Percentiles rank a stretch among this genome's conserved stretches.
These are phyloP conservation scores for Trametes cinnabarina DNA, from an alignment of 768 basidiomycete genomes.

Conservation along the genomic window DNA sequence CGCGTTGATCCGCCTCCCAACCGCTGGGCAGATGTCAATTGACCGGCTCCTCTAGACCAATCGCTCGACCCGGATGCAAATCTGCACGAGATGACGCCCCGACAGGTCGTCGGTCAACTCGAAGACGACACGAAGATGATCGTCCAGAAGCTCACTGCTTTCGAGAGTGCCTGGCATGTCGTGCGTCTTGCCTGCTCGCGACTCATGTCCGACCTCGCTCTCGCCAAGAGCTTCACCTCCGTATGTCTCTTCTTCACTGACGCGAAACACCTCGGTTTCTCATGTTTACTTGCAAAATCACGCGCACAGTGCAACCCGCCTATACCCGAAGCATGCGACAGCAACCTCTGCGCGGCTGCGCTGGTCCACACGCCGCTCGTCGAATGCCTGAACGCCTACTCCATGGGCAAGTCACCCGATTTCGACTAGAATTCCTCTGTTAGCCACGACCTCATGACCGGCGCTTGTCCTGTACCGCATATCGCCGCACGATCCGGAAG, in stretches of 20 bases:
- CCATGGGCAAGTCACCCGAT: constrained; percentile 25
- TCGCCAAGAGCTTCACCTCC: constrained; percentile 21
- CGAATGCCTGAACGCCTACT: constrained; percentile 28
- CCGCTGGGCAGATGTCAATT: neutral
- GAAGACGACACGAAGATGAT: constrained; percentile 24
- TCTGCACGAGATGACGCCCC: constrained; percentile 10
- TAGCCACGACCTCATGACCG: neutral
- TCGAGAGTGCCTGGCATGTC: constrained; percentile 32
- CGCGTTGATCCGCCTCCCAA: neutral
- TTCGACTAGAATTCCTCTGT: neutral
- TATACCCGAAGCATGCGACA: constrained; percentile 19
- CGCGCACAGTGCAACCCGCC: constrained; percentile 7
- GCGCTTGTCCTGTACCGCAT: neutral
- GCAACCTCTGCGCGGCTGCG: constrained; percentile 21
- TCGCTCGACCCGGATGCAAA: constrained; percentile 4
- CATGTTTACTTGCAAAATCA: neutral
- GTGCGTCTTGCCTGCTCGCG: constrained; percentile 23
- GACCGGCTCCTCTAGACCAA: constrained; percentile 2
- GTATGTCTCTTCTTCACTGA: constrained; percentile 12
- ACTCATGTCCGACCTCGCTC: constrained; percentile 24
- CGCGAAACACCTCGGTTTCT: neutral
- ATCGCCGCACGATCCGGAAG: neutral
- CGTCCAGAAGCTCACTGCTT: constrained; percentile 21
- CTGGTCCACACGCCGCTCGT: constrained; percentile 26
- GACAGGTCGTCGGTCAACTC: constrained; percentile 6